phyloP scores from a whole-genome alignment of 2,329 filamentous ascomycete genomes.

The Colletotrichum plurivorum region DNA sequence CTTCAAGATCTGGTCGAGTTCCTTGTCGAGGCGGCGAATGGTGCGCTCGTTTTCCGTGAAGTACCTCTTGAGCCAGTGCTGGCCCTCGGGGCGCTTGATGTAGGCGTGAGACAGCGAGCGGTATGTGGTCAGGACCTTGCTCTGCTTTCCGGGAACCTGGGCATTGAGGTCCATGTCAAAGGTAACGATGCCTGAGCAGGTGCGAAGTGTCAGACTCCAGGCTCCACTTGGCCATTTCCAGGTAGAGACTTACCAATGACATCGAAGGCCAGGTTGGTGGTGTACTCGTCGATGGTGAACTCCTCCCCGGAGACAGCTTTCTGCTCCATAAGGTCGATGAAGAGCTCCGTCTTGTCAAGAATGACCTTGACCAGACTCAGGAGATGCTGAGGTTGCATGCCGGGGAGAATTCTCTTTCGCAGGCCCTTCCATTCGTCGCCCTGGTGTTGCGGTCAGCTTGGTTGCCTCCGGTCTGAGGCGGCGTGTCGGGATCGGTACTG shows the following conservation, averaged over 20 bases:
- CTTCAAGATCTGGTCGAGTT: constrained; percentile 44
- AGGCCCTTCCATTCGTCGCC: constrained; percentile 35
- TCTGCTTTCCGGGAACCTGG: constrained; percentile 44
- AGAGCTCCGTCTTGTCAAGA: constrained; percentile 32
- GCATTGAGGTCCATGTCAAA: constrained; percentile 53
- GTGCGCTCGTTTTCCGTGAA: constrained; percentile 41
- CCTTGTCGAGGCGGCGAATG: constrained; percentile 45
- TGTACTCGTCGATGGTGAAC: constrained; percentile 48
- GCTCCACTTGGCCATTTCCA: constrained; percentile 25
- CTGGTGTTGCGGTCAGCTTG: not conserved
- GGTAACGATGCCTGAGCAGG: constrained; percentile 45
- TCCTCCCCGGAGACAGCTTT: constrained; percentile 45
- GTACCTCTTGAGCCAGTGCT: constrained; percentile 45
- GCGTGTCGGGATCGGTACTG: too few relatives aligned
- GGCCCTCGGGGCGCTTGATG: constrained; percentile 40
- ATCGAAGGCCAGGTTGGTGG: constrained; percentile 54
- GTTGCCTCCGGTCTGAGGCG: not conserved
- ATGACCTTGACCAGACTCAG: constrained; percentile 51
- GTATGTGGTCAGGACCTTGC: constrained; percentile 44
- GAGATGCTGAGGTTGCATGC: constrained; percentile 39
- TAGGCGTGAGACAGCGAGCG: constrained; percentile 39
- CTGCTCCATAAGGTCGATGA: constrained; percentile 46
- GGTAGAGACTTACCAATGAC: constrained; percentile 47
- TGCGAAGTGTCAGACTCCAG: not conserved
- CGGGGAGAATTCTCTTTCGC: constrained; percentile 31